Evolutionary conservation across 2,329 filamentous ascomycete genomes (phyloP).

Genomic region (Hymenoscyphus albidus): DNA sequence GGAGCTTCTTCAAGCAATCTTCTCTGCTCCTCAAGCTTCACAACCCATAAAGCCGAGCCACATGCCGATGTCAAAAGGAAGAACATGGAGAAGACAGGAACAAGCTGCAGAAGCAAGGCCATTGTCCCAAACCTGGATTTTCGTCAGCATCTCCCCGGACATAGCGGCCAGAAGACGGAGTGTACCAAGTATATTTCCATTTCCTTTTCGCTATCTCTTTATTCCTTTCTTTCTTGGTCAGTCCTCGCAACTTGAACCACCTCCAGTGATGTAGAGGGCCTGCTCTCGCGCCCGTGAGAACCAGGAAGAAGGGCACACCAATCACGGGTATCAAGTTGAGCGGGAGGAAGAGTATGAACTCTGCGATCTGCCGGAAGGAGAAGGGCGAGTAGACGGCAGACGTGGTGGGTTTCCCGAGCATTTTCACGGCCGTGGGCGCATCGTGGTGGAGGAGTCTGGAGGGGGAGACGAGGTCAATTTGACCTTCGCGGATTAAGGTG

Average conservation of each 20-base stretch:
- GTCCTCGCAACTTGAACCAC: constrained; percentile 77
- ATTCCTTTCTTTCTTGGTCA: constrained; percentile 71
- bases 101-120: constrained; percentile 78
- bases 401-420: constrained; percentile 76
- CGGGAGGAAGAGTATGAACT: constrained; percentile 74
- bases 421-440: constrained; percentile 68
- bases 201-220: constrained; percentile 61
- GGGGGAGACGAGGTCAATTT: constrained; percentile 63
- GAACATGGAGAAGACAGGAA: constrained; percentile 88
- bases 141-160: constrained; percentile 13
- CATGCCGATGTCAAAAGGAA: constrained; percentile 85
- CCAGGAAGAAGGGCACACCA: constrained; percentile 79
- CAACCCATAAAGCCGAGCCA: constrained; percentile 83
- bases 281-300: constrained; percentile 81
- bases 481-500: constrained; percentile 71
- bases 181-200: constrained; percentile 80
- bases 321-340: constrained; percentile 84
- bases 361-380: constrained; percentile 83
- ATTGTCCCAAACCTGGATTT: constrained; percentile 69
- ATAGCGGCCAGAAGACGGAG: background rate
- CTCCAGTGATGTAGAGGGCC: constrained; percentile 89
- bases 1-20: constrained; percentile 23
- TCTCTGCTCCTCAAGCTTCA: constrained; percentile 62
- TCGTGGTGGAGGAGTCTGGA: constrained; percentile 64
- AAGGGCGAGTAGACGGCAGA: constrained; percentile 81